Evolutionary conservation across 176 grass and related monocot species (phyloP), one percentile per base, ranked within the genome.

Genomic region (Phoenix roebelenii): DNA sequence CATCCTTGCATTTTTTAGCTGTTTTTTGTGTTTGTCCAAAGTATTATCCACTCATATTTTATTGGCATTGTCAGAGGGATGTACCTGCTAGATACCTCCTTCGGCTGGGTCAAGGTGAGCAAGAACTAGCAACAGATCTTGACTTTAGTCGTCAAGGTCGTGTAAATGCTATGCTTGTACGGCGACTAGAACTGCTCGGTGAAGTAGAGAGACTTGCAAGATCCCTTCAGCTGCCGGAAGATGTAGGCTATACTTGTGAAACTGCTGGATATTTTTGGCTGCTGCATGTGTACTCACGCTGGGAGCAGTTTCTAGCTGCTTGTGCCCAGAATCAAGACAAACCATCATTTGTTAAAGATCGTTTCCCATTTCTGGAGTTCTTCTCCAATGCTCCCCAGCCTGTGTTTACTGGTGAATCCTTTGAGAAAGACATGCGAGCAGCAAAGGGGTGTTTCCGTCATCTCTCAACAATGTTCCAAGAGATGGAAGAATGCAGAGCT

Each of bases 111-210:
- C 93, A 97, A 58, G 93, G 93, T 16, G 93, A 97, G 68, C 87
- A 92, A 83, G 93, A 97, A 69, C 74, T 97, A 18, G 93, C 93
- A 80, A 97, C 93, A 24, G 93, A 97, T 87, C 87, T 97, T n/a
- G 93, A 97, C 66, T 97, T 97, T 64, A 97, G 93, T 53, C 93
- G 84, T 75, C 93, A 97, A 77, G 93, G 93, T 19, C 93, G 84
- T 77, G 93, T 88, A 14, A 97, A 97, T 67, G 84, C 87, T 57
- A 97, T 97, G 93, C 93, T 97, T 19, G 87, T 92, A 23, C 78
- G 84, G 4, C 78, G 93, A 58, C 58, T 97, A 54, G 93, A 92
- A 54, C 84, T 92, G 25, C 76, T 91, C n/a, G 57, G 76, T 69
- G 93, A 97, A 77, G 93, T 97, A 59, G 82, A 89, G 76, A 84